Percentiles rank a stretch among this genome's conserved stretches.
These are phyloP conservation scores for Fraxinus sp. DNA, from an alignment of 305 asterid genomes.

Conservation along the genomic window DNA sequence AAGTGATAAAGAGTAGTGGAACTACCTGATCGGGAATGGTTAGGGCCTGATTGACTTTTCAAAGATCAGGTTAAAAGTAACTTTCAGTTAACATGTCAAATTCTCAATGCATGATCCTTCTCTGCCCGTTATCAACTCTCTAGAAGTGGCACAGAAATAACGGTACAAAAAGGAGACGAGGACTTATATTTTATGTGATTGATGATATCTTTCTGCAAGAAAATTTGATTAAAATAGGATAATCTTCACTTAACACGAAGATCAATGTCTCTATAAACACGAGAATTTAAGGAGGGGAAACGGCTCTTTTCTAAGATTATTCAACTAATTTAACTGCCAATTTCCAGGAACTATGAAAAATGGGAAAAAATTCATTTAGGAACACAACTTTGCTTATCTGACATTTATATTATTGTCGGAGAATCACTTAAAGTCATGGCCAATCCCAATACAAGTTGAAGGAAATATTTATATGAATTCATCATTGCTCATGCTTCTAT, in stretches of 20 bases:
- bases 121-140: background rate
- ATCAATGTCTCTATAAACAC: background rate
- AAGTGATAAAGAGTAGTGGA: background rate
- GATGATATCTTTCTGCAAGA: background rate
- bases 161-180: background rate
- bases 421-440: background rate
- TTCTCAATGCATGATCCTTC: background rate
- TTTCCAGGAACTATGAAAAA: background rate
- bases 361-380: background rate
- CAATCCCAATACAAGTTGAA: background rate
- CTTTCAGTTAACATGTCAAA: background rate
- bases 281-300: background rate
- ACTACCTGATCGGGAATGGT: background rate
- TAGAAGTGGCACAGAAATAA: background rate
- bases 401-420: background rate
- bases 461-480: background rate
- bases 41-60: background rate
- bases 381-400: background rate
- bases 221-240: background rate
- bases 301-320: background rate
- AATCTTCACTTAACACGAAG: background rate
- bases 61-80: background rate
- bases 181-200: background rate
- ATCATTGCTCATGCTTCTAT: background rate
- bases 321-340: background rate